Percentiles rank a stretch among this genome's conserved stretches.
phyloP scores from a whole-genome alignment of 2,329 filamentous ascomycete species.

The Aspergillus ochraceus region DNA sequence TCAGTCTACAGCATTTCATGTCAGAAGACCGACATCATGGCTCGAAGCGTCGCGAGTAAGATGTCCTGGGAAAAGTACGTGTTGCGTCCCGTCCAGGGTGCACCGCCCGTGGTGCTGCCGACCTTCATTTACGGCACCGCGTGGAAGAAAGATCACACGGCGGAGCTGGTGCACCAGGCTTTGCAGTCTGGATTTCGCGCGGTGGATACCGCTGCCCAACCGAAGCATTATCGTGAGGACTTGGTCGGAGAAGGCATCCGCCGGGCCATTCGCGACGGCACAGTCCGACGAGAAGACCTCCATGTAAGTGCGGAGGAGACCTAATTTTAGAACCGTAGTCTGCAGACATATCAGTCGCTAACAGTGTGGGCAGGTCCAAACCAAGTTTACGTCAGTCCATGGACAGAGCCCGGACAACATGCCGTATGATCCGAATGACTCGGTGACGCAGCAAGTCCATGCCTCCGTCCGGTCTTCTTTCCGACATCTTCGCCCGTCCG shows the following conservation, averaged over 20 bases:
- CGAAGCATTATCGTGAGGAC: conserved; percentile 73
- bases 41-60: conserved; percentile 22
- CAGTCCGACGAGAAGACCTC: conserved; percentile 60
- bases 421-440: conserved; percentile 62
- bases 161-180: conserved; percentile 67
- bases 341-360: neutral
- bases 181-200: conserved; percentile 68
- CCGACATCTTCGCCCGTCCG: conserved; percentile 52
- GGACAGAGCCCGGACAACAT: conserved; percentile 62
- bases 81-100: conserved; percentile 26
- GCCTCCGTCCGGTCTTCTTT: conserved; percentile 69
- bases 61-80: conserved; percentile 35
- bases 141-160: conserved; percentile 75
- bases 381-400: conserved; percentile 71
- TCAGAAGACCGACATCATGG: conserved; percentile 13
- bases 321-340: neutral
- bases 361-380: conserved; percentile 61
- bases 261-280: conserved; percentile 58
- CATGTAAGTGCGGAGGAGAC: conserved; percentile 53
- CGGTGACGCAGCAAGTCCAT: conserved; percentile 65
- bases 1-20: neutral
- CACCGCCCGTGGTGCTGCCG: conserved; percentile 33
- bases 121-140: conserved; percentile 74
- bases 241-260: conserved; percentile 68
- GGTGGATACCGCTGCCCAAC: conserved; percentile 77